Conservation (phyloP, 1,284 basidiomycete genomes). For the Leccinum angustisporum region DNA sequence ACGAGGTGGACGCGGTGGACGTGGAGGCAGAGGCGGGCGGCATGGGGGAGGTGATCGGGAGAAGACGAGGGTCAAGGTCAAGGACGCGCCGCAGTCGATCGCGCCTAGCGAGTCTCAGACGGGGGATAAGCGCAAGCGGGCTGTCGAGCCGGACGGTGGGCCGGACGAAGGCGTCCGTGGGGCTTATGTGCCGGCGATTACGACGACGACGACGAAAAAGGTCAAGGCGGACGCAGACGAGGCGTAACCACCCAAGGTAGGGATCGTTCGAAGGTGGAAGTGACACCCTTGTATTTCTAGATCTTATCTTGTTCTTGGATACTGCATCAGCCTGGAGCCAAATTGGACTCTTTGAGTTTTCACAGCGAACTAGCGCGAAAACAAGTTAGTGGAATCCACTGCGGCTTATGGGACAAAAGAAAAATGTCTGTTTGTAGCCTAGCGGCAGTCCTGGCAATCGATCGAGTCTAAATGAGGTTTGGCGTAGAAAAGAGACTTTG, state of each 20-base stretch:
- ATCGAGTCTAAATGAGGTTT: not conserved
- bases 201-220: slow-evolving; percentile 52
- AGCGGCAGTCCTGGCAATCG: not conserved
- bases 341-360: not conserved
- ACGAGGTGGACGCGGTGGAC: slow-evolving; percentile 42
- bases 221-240: slow-evolving; percentile 47
- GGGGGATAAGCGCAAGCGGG: slow-evolving; percentile 74
- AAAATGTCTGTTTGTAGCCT: not conserved
- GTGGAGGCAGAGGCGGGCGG: slow-evolving; percentile 44
- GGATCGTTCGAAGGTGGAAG: not conserved
- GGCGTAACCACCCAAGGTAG: slow-evolving; percentile 12
- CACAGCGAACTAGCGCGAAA: not conserved
- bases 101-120: slow-evolving; percentile 37
- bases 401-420: not conserved
- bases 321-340: not conserved
- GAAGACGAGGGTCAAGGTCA: slow-evolving; percentile 23
- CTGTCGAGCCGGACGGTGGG: slow-evolving; percentile 72
- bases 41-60: slow-evolving; percentile 31
- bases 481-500: not conserved
- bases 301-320: not conserved
- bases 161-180: slow-evolving; percentile 64
- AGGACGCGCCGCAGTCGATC: slow-evolving; percentile 16
- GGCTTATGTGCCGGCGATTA: slow-evolving; percentile 53
- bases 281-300: slow-evolving; percentile 20
- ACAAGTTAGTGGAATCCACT: not conserved